Conservation (phyloP, 129 eudicot genomes). For the Escallonia herrerae region DNA sequence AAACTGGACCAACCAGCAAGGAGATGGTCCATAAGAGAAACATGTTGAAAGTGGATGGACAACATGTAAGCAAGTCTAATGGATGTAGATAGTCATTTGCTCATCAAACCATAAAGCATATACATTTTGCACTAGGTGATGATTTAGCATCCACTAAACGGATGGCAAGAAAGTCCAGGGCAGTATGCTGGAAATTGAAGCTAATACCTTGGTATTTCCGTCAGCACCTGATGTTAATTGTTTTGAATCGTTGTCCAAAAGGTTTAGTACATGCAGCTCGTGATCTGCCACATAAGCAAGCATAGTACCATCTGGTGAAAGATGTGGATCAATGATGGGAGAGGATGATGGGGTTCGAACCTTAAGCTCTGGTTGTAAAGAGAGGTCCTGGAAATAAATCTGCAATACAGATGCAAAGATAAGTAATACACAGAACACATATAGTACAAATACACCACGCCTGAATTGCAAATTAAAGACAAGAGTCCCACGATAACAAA, state of each 20-base stretch:
- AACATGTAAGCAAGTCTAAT: too few species aligned
- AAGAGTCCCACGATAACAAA: not conserved
- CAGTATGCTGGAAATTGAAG: not conserved
- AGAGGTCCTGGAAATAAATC: constrained; percentile 69
- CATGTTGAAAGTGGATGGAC: too few species aligned
- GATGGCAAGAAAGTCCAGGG: not conserved
- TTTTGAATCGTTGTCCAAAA: constrained; percentile 53
- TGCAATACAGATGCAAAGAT: constrained; percentile 18
- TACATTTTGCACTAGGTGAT: too few species aligned
- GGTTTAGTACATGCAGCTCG: constrained; percentile 66
- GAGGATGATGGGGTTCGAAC: constrained; percentile 50
- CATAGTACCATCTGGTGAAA: constrained; percentile 94
- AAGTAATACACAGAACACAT: not conserved
- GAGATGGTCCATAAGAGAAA: too few species aligned
- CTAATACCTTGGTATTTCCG: constrained; percentile 64
- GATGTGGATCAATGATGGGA: constrained; percentile 86
- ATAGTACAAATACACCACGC: not conserved
- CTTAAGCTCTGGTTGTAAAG: constrained; percentile 63
- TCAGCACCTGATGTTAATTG: constrained; percentile 76
- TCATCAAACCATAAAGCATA: too few species aligned
- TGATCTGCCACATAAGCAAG: constrained; percentile 72
- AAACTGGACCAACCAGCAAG: too few species aligned
- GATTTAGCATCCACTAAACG: too few species aligned
- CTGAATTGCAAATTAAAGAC: not conserved
- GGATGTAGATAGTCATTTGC: too few species aligned